phyloP scores from a whole-genome alignment of 768 basidiomycete species.

The Suillus tomentosus region DNA sequence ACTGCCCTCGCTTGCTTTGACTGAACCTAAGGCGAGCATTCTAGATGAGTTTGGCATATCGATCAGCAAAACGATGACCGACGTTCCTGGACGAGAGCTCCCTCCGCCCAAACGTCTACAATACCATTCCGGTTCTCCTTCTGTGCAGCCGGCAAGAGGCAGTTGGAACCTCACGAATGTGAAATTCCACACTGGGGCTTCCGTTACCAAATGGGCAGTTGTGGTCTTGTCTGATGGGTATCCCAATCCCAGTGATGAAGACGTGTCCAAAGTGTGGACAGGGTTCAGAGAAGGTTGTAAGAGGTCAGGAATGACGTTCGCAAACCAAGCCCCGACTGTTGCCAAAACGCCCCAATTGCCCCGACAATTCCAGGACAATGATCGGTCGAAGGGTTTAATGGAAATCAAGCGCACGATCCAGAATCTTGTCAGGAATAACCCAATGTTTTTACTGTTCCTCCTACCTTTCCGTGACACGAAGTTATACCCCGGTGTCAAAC shows the following conservation, averaged over 20 bases:
- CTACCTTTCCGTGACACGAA: constrained; percentile 59
- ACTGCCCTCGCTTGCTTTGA: constrained; percentile 39
- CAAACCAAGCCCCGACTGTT: not conserved
- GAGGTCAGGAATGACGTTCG: not conserved
- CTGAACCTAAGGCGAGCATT: not conserved
- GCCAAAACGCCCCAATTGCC: not conserved
- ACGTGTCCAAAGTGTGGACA: not conserved
- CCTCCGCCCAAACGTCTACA: not conserved
- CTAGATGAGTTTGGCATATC: not conserved
- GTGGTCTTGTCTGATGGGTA: not conserved
- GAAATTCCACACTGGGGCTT: not conserved
- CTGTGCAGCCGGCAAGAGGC: not conserved
- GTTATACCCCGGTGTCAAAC: constrained; percentile 82
- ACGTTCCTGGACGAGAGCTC: not conserved
- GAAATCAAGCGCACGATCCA: constrained; percentile 18
- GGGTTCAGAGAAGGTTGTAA: not conserved
- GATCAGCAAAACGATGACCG: not conserved
- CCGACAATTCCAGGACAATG: not conserved
- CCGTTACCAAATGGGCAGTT: not conserved
- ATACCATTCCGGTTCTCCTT: not conserved
- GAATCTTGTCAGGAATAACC: constrained; percentile 41
- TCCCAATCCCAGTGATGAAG: not conserved
- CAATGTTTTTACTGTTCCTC: constrained; percentile 69
- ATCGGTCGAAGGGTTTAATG: not conserved
- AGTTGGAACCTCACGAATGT: constrained; percentile 1